Base-by-base conservation (phyloP, 1,284 basidiomycete species). In the Vanrija pseudolonga region DNA sequence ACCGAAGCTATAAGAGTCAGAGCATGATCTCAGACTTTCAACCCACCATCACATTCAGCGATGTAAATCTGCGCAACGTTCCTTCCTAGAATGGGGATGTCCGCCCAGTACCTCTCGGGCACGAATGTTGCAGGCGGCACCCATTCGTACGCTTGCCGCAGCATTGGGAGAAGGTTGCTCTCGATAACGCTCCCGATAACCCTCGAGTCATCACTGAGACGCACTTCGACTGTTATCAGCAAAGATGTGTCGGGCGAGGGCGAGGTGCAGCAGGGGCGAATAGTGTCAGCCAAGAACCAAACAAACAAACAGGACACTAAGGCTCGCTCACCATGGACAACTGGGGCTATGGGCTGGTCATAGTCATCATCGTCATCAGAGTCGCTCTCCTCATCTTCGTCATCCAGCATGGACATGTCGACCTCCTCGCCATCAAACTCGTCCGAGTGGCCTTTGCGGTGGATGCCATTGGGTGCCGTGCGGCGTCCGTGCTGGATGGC, bases 31-130 rank as follows among this genome's bases (percentile, higher is more conserved):
- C 41, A 41, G n/a, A n/a, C n/a, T n/a, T 12, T 11, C 37, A 6
- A 74, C 79, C 61, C 59, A 82, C 81, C 60, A 40, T 32, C 32
- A 14, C 70, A 74, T 49, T 84, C 94, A 3, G 87, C 86, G 3
- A 89, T 84, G n/a, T 80, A 77, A 57, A 98, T 86, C 36, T 81
- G 80, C 56, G 93, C 88, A 19, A 96, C 85, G 45, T 89, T 84
- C 20, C 85, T 79, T 0, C 80, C 79, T 15, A 98, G 82, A 40
- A 88, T 85, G 40, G 80, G 77, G 4, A 92, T 76, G 0, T 80
- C 81, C 15, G 53, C 52, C 65, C 70, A 68, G 18, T 59, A 59
- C 38, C 63, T 47, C n/a, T 63, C 38, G 6, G 51, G 24, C 1
- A 61, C 45, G 8, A 48, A 11, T 12, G 32, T 22, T 5, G 26